Base-by-base conservation (phyloP, 208 protist species). In the Trypanosomatidae sp. region DNA sequence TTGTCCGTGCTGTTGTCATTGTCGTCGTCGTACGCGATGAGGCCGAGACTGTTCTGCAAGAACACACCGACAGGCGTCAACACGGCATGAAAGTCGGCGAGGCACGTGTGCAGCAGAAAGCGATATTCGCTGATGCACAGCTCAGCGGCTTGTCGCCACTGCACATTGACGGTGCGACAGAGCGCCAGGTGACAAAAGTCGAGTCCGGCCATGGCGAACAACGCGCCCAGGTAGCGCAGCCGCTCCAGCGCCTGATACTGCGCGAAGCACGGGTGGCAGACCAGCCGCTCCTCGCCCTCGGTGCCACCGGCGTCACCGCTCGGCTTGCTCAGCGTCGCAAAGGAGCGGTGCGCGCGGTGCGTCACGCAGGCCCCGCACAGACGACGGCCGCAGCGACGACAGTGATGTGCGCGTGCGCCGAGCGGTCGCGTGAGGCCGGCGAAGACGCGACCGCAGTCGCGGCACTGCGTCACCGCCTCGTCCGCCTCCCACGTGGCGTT, bases 111-210 rank as follows among this genome's bases (percentile, higher is more conserved):
- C 18, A 88, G 59, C 18, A 72, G 58, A 15, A 72, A 57, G 20
- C 78, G 64, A 43, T 81, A 73, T 53, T 83, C 73, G 46, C 67
- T 76, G 41, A 88, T 66, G 61, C 72, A 84, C 43, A 88, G 48
- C 61, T 88, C 72, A 6, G 78, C 73, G 11, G 73, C 73, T n/a
- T 68, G 50, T 2, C 55, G 61, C 74, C 78, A 88, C 53, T 78
- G 61, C 38, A 42, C 48, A 26, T 67, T 83, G 4, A 88, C 66
- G 19, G 60, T 66, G 39, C 74, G 73, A 27, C 66, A 67, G 19
- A 88, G 64, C 15, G 63, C 56, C 16, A 88, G 44, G n/a, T 88
- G 62, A 10, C 55, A 59, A 33, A 88, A 63, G 24, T 71, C 55
- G 2, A 88, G 56, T 4, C 73, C 73, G 4, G 66, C 56, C 22